These are phyloP conservation scores for Candida labiduridarum DNA, from an alignment of 1,139 yeast species.

Conservation along the genomic window DNA sequence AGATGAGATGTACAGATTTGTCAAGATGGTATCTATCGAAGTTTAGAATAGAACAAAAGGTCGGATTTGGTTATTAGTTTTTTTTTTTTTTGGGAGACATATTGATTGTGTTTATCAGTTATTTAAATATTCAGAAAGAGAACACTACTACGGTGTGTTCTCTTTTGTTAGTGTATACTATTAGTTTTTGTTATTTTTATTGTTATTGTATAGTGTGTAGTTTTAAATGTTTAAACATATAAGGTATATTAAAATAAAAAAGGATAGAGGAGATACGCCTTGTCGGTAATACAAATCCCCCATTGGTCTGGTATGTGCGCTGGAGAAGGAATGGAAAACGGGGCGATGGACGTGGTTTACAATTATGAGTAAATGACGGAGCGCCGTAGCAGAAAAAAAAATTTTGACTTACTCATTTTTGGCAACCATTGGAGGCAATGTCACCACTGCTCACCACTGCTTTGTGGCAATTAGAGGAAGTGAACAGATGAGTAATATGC, in stretches of 20 bases:
- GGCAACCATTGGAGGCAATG: not conserved
- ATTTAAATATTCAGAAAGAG: not conserved
- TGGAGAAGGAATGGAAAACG: no score
- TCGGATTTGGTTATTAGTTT: not conserved
- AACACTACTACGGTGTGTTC: not conserved
- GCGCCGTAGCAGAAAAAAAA: not conserved
- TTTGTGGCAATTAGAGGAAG: not conserved
- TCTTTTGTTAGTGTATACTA: not conserved
- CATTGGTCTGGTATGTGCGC: not conserved
- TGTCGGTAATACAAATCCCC: not conserved
- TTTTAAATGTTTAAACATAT: not conserved
- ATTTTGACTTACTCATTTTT: not conserved
- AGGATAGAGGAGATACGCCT: not conserved
- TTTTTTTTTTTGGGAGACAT: slow-evolving; percentile 3
- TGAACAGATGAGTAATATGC: not conserved
- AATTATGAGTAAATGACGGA: slow-evolving; percentile 2
- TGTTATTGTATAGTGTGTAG: not conserved
- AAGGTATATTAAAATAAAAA: not conserved
- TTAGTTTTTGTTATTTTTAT: not conserved
- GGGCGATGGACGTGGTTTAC: no score
- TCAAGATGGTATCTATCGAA: slow-evolving; percentile 44
- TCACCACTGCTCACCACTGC: no score
- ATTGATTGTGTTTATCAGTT: slow-evolving; percentile 5
- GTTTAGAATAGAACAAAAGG: slow-evolving; percentile 17
- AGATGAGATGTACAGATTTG: slow-evolving; percentile 46